Conservation (phyloP, 768 basidiomycete genomes). For the Tulasnella sp. region DNA sequence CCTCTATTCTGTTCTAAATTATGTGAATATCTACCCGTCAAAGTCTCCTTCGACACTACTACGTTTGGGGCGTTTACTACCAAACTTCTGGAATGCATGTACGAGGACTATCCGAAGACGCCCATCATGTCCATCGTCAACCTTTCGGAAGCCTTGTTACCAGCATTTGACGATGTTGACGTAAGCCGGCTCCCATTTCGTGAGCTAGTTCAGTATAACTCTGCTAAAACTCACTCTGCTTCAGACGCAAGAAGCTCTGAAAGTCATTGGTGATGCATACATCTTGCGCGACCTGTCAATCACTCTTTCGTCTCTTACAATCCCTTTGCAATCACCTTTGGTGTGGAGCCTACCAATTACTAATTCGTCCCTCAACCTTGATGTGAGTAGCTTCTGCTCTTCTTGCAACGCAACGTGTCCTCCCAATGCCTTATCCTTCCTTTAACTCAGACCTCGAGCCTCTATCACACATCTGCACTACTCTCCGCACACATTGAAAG, state of each 20-base stretch:
- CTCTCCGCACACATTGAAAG: constrained; percentile 14
- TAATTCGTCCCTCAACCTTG: background rate
- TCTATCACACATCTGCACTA: constrained; percentile 16
- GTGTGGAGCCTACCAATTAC: background rate
- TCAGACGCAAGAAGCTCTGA: background rate
- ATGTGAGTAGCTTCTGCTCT: background rate
- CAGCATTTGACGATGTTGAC: background rate
- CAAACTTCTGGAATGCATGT: constrained; percentile 8
- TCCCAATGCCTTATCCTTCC: background rate
- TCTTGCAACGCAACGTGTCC: background rate
- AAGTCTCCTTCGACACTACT: constrained; percentile 8
- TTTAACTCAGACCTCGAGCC: background rate
- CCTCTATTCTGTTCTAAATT: no score
- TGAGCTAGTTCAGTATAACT: background rate
- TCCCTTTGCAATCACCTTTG: constrained; percentile 2
- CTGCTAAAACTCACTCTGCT: background rate
- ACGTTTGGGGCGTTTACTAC: constrained; percentile 15
- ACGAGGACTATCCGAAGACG: constrained; percentile 13
- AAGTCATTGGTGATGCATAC: constrained; percentile 1
- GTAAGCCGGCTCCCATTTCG: background rate
- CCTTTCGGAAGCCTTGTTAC: background rate
- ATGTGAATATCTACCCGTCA: no score
- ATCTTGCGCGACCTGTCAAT: background rate
- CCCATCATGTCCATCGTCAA: background rate
- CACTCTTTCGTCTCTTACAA: background rate